Percentiles rank a stretch among this genome's conserved stretches.
Evolutionary conservation across 2,329 filamentous ascomycete species (phyloP).

Genomic region (Neonectria magnoliae): DNA sequence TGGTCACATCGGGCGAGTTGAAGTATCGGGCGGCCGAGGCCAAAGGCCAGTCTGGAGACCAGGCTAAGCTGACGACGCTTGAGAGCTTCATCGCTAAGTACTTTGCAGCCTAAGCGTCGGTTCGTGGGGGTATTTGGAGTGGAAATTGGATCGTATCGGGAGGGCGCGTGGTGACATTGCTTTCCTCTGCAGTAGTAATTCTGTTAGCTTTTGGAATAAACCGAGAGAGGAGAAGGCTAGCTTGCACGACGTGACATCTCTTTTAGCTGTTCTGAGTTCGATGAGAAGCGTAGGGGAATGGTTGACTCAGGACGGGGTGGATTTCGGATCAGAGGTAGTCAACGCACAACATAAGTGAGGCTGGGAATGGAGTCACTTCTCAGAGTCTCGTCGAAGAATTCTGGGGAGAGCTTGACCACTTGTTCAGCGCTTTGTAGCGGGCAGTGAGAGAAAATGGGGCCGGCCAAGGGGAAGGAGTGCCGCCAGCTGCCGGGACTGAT

Average conservation of each 20-base stretch:
- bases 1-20: slow-evolving; percentile 38
- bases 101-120: slow-evolving; percentile 28
- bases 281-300: neutral
- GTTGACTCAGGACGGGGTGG: neutral
- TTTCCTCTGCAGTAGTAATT: neutral
- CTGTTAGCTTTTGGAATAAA: neutral
- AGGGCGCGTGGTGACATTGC: neutral
- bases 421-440: neutral
- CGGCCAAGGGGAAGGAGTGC: neutral
- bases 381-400: neutral
- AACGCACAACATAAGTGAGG: neutral
- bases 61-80: slow-evolving; percentile 37
- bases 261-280: neutral
- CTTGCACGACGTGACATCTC: neutral
- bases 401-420: neutral
- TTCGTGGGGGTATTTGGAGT: neutral
- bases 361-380: neutral
- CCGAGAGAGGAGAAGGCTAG: neutral
- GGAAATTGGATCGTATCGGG: neutral
- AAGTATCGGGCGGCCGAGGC: slow-evolving; percentile 44
- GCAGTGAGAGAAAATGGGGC: neutral
- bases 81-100: slow-evolving; percentile 40
- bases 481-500: neutral
- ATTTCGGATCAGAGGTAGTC: neutral
- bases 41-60: slow-evolving; percentile 35